Base-by-base conservation (phyloP, 805 yeast genomes). In the Starmerella etchellsii region DNA sequence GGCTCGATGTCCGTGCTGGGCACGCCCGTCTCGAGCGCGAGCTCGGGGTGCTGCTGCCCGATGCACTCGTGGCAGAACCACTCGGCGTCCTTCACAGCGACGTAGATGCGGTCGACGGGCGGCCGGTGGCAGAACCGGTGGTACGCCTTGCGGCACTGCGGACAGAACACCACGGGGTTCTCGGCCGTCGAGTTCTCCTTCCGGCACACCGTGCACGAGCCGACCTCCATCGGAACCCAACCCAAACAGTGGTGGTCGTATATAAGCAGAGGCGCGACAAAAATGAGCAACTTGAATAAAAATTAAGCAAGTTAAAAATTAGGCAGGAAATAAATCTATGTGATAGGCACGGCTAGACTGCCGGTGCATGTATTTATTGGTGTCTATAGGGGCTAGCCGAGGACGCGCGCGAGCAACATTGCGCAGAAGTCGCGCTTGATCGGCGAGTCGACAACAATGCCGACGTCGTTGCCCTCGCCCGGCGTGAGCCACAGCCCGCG, bases 101-200 rank as follows among this genome's bases (percentile, higher is more conserved):
- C 61, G 22, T 57, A 61, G 11, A 61, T 52, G 6, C 63, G 48
- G 36, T 63, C 68, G 16, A 64, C 60, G 10, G 56, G 59, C 13
- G 68, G 68, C 20, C 51, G 52, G 47, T 63, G 67, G 43, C 68
- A 63, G 22, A 61, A 51, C 40, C 63, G 64, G 33, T 63, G 67
- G 44, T 59, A 63, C 2, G 66, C 64, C 15, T 60, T 56, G 26
- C 54, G 51, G 54, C 69, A 68, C 38, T 61, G 62, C 43, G 59
- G 61, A 47, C 67, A 63, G 38, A 62, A 61, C 11, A 63, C 65
- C 21, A 62, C 55, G 35, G 56, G 60, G 48, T 54, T 63, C 33
- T 54, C 54, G 9, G 55, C 55, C 7, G 59, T 59, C 31, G 61
- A 51, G 43, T 58, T 60, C 9, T 62, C 63, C 18, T 67, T 54